phyloP scores from a whole-genome alignment of 805 yeast species.

The Tetrapisispora arboricola region DNA sequence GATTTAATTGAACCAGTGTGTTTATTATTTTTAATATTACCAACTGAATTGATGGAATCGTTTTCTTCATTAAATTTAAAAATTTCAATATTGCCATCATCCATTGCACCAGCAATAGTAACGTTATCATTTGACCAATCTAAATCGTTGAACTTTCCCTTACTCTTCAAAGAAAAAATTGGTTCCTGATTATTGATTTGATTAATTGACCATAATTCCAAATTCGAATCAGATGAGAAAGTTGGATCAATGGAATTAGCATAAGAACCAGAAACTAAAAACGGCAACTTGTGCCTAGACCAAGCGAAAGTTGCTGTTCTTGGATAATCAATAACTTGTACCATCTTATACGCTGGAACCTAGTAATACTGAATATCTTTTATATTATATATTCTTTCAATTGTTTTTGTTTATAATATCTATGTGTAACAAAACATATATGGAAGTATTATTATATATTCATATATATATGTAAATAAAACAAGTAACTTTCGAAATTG shows the following conservation, averaged over 20 bases:
- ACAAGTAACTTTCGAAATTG: no score
- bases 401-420: no score
- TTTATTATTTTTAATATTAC: slow-evolving; percentile 40
- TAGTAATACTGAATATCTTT: no score
- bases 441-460: no score
- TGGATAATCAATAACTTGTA: slow-evolving; percentile 71
- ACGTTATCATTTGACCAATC: slow-evolving; percentile 65
- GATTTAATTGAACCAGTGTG: slow-evolving; percentile 65
- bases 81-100: slow-evolving; percentile 66
- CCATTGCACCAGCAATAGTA: slow-evolving; percentile 84
- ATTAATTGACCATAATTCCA: slow-evolving; percentile 71
- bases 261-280: slow-evolving; percentile 83
- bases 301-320: slow-evolving; percentile 94
- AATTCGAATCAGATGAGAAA: slow-evolving; percentile 66
- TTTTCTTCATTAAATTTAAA: slow-evolving; percentile 47
- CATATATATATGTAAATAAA: no score
- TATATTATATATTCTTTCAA: no score
- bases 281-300: slow-evolving; percentile 69
- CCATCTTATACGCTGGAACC: slow-evolving; percentile 50
- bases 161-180: slow-evolving; percentile 36
- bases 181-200: slow-evolving; percentile 32
- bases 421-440: no score
- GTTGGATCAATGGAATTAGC: slow-evolving; percentile 91
- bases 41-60: slow-evolving; percentile 37
- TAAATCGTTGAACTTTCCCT: slow-evolving; percentile 63